Evolutionary conservation across 2,329 filamentous ascomycete species (phyloP).

Genomic region (Cladobotryum mycophilum): DNA sequence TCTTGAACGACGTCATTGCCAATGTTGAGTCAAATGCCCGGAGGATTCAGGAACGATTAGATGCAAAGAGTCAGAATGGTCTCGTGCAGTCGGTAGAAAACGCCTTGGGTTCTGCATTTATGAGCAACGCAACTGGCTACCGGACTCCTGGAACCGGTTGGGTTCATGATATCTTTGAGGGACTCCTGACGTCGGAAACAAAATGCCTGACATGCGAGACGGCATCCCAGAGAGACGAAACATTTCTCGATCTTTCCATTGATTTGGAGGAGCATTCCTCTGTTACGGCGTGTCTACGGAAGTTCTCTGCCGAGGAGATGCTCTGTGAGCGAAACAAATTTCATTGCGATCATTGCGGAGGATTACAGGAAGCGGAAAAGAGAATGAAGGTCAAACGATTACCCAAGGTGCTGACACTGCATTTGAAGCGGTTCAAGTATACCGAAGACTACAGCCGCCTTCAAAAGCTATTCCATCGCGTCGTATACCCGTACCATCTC

Average conservation of each 20-base stretch:
- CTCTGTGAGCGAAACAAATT: constrained; percentile 98
- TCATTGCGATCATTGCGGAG: constrained; percentile 94
- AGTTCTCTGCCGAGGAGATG: constrained; percentile 98
- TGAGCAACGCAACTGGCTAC: constrained; percentile 34
- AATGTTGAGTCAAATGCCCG: constrained; percentile 87
- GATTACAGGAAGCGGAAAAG: constrained; percentile 95
- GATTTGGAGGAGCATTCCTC: constrained; percentile 94
- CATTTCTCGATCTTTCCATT: constrained; percentile 91
- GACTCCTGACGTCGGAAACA: constrained; percentile 89
- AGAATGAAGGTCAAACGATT: constrained; percentile 98
- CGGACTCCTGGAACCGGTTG: constrained; percentile 66
- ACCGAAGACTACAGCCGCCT: constrained; percentile 90
- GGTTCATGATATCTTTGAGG: constrained; percentile 97
- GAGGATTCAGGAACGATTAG: constrained; percentile 48
- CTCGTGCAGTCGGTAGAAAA: constrained; percentile 47
- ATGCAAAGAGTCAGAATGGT: constrained; percentile 34
- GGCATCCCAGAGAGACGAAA: constrained; percentile 88
- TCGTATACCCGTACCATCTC: constrained; percentile 94
- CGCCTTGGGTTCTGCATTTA: constrained; percentile 26
- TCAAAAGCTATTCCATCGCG: constrained; percentile 93
- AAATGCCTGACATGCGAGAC: constrained; percentile 96
- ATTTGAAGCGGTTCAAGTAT: constrained; percentile 97
- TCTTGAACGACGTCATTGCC: constrained; percentile 92
- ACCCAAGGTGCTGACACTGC: constrained; percentile 83
- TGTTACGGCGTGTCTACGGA: constrained; percentile 87